Evolutionary conservation across 495 filamentous ascomycete genomes (phyloP).

Genomic region (Hypoxylon intermedium): DNA sequence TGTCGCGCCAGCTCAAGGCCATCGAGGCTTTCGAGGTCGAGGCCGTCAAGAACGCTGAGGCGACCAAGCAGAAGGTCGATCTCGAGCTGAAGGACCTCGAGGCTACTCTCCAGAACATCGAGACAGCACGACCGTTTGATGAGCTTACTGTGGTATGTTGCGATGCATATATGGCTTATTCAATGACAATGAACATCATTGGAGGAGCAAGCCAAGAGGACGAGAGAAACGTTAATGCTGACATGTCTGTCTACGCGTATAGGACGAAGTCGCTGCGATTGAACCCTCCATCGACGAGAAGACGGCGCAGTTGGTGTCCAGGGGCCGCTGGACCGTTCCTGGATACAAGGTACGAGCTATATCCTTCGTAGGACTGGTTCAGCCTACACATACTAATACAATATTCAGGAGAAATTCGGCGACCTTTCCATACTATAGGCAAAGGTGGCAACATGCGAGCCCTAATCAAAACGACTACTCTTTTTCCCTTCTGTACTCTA

Average conservation of each 20-base stretch:
- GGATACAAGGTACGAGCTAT: constrained; percentile 87
- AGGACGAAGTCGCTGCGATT: constrained; percentile 94
- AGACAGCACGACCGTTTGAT: constrained; percentile 93
- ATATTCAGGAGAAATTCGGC: constrained; percentile 91
- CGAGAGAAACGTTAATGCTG: constrained; percentile 14
- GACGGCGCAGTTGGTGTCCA: constrained; percentile 88
- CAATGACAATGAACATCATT: background rate
- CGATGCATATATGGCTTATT: constrained; percentile 10
- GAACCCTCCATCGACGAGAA: constrained; percentile 96
- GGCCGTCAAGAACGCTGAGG: constrained; percentile 94
- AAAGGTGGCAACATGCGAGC: constrained; percentile 59
- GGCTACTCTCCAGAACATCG: constrained; percentile 95
- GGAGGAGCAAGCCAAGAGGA: background rate
- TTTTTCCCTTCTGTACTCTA: constrained; percentile 64
- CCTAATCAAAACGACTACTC: constrained; percentile 15
- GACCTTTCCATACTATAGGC: constrained; percentile 89
- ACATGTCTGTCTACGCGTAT: constrained; percentile 27
- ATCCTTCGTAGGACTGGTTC: constrained; percentile 7
- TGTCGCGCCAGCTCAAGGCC: constrained; percentile 89
- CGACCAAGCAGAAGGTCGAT: constrained; percentile 94
- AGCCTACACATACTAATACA: constrained; percentile 10
- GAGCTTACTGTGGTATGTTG: constrained; percentile 94
- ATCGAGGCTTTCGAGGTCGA: constrained; percentile 98
- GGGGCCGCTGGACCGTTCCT: constrained; percentile 95
- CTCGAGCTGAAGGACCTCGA: constrained; percentile 88